These are phyloP conservation scores for Cyathus pygmaeus DNA, from an alignment of 1,284 basidiomycete species.

Conservation along the genomic window DNA sequence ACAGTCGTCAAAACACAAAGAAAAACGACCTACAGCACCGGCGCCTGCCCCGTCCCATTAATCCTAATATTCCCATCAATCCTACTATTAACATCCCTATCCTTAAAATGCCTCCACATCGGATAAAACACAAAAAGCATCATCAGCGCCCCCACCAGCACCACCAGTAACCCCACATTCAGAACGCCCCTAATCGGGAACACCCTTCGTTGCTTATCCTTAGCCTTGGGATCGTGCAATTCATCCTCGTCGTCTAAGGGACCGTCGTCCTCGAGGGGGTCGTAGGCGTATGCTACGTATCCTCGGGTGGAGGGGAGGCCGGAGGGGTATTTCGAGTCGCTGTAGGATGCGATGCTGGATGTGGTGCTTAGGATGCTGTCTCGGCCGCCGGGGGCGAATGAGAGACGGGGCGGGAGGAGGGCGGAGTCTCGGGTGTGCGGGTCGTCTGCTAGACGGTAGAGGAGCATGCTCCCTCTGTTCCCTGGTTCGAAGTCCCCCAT, in stretches of 20 bases:
- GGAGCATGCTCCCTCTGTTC: slow-evolving; percentile 66
- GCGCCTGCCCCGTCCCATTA: slow-evolving; percentile 66
- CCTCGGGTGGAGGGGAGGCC: slow-evolving; percentile 52
- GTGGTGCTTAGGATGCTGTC: slow-evolving; percentile 50
- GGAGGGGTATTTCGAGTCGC: slow-evolving; percentile 73
- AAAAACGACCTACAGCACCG: slow-evolving; percentile 33
- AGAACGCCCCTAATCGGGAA: slow-evolving; percentile 64
- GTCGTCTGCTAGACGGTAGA: slow-evolving; percentile 67
- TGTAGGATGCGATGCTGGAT: slow-evolving; percentile 61
- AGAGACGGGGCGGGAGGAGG: slow-evolving; percentile 20
- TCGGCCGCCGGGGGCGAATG: slow-evolving; percentile 26
- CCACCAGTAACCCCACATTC: slow-evolving; percentile 65
- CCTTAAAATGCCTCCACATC: slow-evolving; percentile 66
- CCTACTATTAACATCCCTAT: slow-evolving; percentile 55
- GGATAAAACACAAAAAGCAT: slow-evolving; percentile 84
- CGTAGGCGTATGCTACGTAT: slow-evolving; percentile 74
- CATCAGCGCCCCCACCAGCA: slow-evolving; percentile 60
- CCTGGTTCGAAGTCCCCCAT: slow-evolving; percentile 8
- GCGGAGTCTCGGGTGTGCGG: slow-evolving; percentile 1
- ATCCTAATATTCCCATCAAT: slow-evolving; percentile 74
- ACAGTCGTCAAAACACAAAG: background rate
- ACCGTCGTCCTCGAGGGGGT: slow-evolving; percentile 66
- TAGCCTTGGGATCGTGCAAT: slow-evolving; percentile 65
- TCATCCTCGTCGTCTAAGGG: slow-evolving; percentile 73
- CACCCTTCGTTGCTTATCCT: slow-evolving; percentile 21